Base-by-base conservation (phyloP, 2,329 filamentous ascomycete genomes). In the Alternaria hordeiaustralica region DNA sequence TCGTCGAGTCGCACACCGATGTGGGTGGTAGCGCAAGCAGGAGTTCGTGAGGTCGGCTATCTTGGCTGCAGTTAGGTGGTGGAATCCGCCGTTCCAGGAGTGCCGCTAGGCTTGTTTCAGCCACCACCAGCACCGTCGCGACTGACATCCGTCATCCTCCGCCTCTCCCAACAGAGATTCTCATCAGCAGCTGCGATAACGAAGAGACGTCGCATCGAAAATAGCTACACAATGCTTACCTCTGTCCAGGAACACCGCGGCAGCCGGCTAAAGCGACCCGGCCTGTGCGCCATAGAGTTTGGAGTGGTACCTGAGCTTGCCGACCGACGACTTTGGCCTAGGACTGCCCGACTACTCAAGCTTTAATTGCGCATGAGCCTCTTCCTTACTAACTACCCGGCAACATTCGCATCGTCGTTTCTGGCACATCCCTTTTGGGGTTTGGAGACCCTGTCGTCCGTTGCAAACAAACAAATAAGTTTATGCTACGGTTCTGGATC, bases 291-390 rank as follows among this genome's bases (percentile, higher is more conserved):
- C 28, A 53, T 53, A 36, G 13, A 53, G 49, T 53, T 53, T 41
- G 20, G 12, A 10, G 28, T 33, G 15, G 20, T 18, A 53, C 15
- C 28, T 23, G 15, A 36, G 30, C 49, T 53, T 10, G 12, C 28
- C 36, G 30, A 33, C 30, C 49, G 28, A 53, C 28, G 20, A n/a
- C 28, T 53, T 53, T 53, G 28, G 49, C 49, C 49, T 41, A 53
- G 49, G 49, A 53, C 49, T 53, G 12, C 30, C 49, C 49, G 49
- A 53, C 49, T 25, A 25, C 21, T 53, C 30, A 41, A 53, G 49
- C 49, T 41, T 36, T 53, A 41, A 53, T 53, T 53, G 30, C 49
- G 49, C 49, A 53, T 36, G 30, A 53, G 49, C 28, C 49, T 51
- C 28, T 36, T 33, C 28, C 28, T 36, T 51, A 51, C 49, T 18